Conservation (phyloP, 192 early-diverging fungal genomes). For the Martensiomyces pterosporus region DNA sequence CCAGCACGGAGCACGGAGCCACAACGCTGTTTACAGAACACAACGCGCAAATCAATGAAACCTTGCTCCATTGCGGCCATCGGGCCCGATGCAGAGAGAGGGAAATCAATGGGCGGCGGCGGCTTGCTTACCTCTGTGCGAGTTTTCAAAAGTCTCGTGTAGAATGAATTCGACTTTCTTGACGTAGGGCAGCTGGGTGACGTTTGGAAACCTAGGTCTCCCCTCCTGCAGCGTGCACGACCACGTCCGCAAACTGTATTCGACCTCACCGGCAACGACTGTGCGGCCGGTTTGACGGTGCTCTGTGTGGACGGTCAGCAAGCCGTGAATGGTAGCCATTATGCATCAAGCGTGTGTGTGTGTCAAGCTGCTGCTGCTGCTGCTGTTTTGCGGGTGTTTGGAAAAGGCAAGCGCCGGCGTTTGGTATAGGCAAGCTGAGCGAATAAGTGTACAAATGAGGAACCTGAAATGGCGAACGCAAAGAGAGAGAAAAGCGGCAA, state of each 20-base stretch:
- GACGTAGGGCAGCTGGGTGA: slow-evolving; percentile 37
- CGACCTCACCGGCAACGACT: slow-evolving; percentile 16
- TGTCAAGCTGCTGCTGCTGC: too few relatives aligned
- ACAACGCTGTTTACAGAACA: too few relatives aligned
- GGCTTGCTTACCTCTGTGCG: slow-evolving; percentile 37
- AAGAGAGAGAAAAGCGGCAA: too few relatives aligned
- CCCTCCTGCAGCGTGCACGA: slow-evolving; percentile 42
- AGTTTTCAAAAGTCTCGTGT: slow-evolving; percentile 40
- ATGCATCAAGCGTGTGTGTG: too few relatives aligned
- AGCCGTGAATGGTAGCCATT: slow-evolving; percentile 18
- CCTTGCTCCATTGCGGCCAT: not conserved
- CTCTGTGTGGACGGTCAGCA: slow-evolving; percentile 29
- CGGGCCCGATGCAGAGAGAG: not conserved
- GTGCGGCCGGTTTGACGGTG: slow-evolving; percentile 25
- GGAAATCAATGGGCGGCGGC: not conserved
- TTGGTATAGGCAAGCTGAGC: too few relatives aligned
- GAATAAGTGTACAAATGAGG: too few relatives aligned
- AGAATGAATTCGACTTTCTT: slow-evolving; percentile 45
- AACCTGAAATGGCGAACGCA: too few relatives aligned
- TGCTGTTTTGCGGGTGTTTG: too few relatives aligned
- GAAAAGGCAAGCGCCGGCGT: too few relatives aligned
- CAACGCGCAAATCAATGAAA: too few relatives aligned
- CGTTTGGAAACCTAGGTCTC: slow-evolving; percentile 12
- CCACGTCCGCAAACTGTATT: slow-evolving; percentile 40
- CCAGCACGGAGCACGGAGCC: too few relatives aligned